Evolutionary conservation across 768 basidiomycete species (phyloP).

Genomic region (Lactifluus pinguis): DNA sequence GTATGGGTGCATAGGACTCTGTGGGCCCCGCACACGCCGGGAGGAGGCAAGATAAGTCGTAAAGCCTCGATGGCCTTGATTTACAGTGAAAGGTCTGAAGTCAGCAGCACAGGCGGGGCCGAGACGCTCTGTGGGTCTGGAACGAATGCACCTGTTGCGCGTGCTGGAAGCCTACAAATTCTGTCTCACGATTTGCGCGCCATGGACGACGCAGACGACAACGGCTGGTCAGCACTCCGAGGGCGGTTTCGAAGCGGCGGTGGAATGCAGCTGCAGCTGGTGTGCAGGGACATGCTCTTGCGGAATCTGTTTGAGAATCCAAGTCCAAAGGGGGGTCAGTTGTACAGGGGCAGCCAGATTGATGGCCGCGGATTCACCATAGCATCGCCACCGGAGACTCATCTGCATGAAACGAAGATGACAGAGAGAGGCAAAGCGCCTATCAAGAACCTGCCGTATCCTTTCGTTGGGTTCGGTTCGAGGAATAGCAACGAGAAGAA

Average conservation of each 20-base stretch:
- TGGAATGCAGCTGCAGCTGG: no score
- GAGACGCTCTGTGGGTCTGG: not conserved
- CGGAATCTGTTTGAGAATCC: no score
- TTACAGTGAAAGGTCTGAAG: slow-evolving; percentile 37
- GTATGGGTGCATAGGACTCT: slow-evolving; percentile 58
- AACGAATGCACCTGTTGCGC: no score
- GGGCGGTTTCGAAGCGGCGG: no score
- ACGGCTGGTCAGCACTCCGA: no score
- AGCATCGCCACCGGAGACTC: slow-evolving; percentile 27
- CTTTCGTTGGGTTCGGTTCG: slow-evolving; percentile 53
- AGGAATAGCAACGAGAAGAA: slow-evolving; percentile 45
- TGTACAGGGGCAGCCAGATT: slow-evolving; percentile 19
- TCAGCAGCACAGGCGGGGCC: slow-evolving; percentile 10
- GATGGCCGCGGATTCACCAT: slow-evolving; percentile 14
- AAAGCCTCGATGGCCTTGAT: slow-evolving; percentile 29
- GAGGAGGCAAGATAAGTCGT: slow-evolving; percentile 71
- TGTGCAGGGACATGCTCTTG: no score
- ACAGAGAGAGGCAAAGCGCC: slow-evolving; percentile 42
- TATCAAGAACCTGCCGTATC: slow-evolving; percentile 54
- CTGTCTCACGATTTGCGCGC: no score
- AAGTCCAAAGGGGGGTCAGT: no score
- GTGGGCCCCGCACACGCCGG: slow-evolving; percentile 51
- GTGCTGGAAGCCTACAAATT: no score
- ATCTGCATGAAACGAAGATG: slow-evolving; percentile 21
- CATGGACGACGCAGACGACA: no score